phyloP scores from a whole-genome alignment of 805 yeast genomes.

The Cyberlindnera misumaiensis region DNA sequence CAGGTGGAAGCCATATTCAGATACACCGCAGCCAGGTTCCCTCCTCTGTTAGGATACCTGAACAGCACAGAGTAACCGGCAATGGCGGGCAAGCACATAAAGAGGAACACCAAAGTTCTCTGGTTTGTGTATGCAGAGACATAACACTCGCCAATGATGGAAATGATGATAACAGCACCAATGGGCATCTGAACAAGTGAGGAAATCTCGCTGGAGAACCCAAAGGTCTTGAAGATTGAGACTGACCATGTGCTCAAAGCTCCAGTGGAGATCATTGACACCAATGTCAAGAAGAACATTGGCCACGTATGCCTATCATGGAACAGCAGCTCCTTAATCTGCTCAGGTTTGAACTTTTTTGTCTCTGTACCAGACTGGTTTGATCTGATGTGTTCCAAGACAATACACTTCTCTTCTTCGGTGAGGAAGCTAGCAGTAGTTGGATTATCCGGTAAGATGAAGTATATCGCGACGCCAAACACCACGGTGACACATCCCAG shows the following conservation, averaged over 20 bases:
- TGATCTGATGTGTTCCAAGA: conserved; percentile 32
- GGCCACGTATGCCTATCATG: conserved; percentile 40
- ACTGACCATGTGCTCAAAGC: conserved; percentile 25
- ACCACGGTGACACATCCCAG: conserved; percentile 44
- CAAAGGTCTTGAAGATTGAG: conserved; percentile 12
- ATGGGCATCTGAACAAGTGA: conserved; percentile 47
- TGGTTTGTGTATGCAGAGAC: conserved; percentile 28
- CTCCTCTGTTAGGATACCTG: conserved; percentile 26
- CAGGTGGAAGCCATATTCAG: conserved; percentile 45
- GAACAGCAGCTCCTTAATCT: conserved; percentile 35
- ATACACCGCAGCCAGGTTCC: conserved; percentile 40
- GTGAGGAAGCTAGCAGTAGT: conserved; percentile 26
- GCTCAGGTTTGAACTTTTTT: conserved; percentile 31
- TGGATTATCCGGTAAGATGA: conserved; percentile 44
- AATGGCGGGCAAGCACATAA: conserved; percentile 42
- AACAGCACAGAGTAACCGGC: conserved; percentile 40
- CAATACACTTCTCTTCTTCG: conserved; percentile 31
- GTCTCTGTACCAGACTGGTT: conserved; percentile 42
- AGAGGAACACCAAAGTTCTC: conserved; percentile 27
- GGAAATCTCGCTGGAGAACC: conserved; percentile 25
- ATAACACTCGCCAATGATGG: conserved; percentile 33
- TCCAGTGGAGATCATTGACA: conserved; percentile 42
- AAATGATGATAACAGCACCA: conserved; percentile 38
- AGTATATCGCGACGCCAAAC: conserved; percentile 37
- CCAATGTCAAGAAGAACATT: conserved; percentile 33